Evolutionary conservation across 495 filamentous ascomycete species (phyloP).

Genomic region (Penicillium pancosmium): DNA sequence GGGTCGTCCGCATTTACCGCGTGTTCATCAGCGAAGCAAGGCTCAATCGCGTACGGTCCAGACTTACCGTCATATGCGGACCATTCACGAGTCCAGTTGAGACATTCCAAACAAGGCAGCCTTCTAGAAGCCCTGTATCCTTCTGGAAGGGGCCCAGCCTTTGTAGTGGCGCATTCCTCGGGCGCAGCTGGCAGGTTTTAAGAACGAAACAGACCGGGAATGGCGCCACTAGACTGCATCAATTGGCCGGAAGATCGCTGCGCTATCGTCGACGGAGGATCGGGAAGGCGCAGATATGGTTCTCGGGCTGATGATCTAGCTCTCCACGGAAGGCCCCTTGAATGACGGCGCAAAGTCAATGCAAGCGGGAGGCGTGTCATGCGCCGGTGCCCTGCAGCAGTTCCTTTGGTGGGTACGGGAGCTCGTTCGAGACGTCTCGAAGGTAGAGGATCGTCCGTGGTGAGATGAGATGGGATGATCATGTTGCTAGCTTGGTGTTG

Average conservation of each 20-base stretch:
- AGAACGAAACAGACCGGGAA: neutral
- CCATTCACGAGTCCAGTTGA: neutral
- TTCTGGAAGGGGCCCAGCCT: neutral
- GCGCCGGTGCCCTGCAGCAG: conserved; percentile 7
- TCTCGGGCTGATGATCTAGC: conserved; percentile 1
- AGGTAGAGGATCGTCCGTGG: neutral
- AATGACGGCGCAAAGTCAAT: conserved; percentile 12
- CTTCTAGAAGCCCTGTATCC: conserved; percentile 11
- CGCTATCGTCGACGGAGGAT: conserved; percentile 1
- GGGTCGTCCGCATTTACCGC: neutral
- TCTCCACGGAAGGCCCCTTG: conserved; percentile 9
- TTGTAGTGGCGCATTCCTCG: conserved; percentile 3
- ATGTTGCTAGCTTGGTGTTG: neutral
- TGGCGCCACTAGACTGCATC: neutral
- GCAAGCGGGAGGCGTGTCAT: conserved; percentile 6
- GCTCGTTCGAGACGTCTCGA: neutral
- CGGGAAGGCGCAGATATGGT: conserved; percentile 9
- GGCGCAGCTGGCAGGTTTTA: neutral
- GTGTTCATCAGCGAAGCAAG: neutral
- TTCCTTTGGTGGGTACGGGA: conserved; percentile 4
- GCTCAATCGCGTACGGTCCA: neutral
- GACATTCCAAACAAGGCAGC: conserved; percentile 13
- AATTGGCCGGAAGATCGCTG: conserved; percentile 15
- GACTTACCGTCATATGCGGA: neutral
- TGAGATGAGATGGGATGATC: neutral